Evolutionary conservation across 352 stramenopile species (phyloP), one percentile per base, ranked within the genome.

Genomic region (Globisporangium cederbergense): DNA sequence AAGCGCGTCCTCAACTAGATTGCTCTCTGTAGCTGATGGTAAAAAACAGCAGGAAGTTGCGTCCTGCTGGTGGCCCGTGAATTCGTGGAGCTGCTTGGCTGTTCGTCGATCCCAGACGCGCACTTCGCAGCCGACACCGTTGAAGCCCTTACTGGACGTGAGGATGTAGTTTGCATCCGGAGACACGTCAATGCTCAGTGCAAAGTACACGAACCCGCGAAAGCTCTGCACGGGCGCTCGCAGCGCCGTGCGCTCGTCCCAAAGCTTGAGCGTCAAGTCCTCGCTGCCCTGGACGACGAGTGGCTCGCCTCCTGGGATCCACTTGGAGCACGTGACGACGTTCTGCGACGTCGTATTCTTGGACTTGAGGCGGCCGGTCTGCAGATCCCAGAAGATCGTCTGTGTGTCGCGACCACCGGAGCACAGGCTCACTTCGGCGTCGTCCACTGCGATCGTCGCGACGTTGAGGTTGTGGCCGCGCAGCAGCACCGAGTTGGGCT

Each of bases 61-160:
- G 59, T 96, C 88, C 49, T 96, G 86, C 43, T 90, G 73, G 14
- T 94, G 86, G 2, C 86, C 88, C 14, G 72, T 51, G 22, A 86
- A 81, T 66, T 91, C 72, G 11, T 73, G 42, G 0, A 92, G 28
- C 59, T 91, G 77, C 53, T 79, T 87, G 18, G 71, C 74, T 30
- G 62, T 89, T 8, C 88, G 84, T 55, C 86, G 76, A 60, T 96
- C 88, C 88, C 88, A 96, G 3, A 96, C 74, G 60, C 86, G 77
- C 18, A 81, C 74, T 55, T 95, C 88, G 28, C 77, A 83, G 2
- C 88, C 88, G 28, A 96, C 79, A 10, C 86, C 82, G 51, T 89
- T 96, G 61, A 94, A 94, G 0, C 88, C 88, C 66, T 95, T 96
- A 62, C 88, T 96, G 2, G 85, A 92, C 2, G 88, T 95, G 34